Evolutionary conservation across 2,329 filamentous ascomycete species (phyloP).

Genomic region (Penicillium sp.): DNA sequence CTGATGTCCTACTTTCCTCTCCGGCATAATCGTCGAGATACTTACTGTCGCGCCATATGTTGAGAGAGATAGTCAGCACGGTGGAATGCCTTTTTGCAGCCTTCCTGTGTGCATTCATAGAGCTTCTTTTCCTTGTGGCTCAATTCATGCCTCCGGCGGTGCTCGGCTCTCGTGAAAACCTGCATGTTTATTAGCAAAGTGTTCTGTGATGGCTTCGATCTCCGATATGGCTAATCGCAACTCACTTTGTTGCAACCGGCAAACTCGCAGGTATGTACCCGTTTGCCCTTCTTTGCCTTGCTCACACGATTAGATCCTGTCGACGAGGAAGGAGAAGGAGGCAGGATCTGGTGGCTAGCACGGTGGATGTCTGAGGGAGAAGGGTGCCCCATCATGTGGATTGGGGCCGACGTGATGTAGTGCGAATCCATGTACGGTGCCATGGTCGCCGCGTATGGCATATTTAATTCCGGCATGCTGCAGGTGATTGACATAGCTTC

Average conservation of each 20-base stretch:
- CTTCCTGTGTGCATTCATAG: constrained; percentile 47
- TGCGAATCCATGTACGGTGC: background rate
- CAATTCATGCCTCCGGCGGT: constrained; percentile 52
- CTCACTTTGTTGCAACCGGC: constrained; percentile 53
- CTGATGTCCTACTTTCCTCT: background rate
- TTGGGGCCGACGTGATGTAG: background rate
- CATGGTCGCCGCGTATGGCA: background rate
- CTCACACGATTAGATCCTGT: constrained; percentile 45
- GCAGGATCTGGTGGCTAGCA: constrained; percentile 33
- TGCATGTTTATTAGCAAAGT: constrained; percentile 19
- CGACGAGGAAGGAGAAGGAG: constrained; percentile 27
- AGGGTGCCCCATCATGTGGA: background rate
- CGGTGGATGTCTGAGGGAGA: background rate
- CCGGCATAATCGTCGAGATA: constrained; percentile 4
- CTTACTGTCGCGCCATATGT: constrained; percentile 55
- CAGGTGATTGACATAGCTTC: background rate
- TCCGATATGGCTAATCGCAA: background rate
- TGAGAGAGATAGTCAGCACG: constrained; percentile 52
- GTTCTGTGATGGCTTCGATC: background rate
- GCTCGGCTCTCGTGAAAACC: constrained; percentile 56
- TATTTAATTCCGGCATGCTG: background rate
- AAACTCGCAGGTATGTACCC: constrained; percentile 53
- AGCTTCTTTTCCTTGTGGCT: constrained; percentile 53
- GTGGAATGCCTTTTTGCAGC: constrained; percentile 53
- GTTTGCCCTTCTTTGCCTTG: constrained; percentile 57